Percentiles rank a stretch among this genome's conserved stretches.
phyloP scores from a whole-genome alignment of 179 eudicot species.

The Spinacia oleracea region DNA sequence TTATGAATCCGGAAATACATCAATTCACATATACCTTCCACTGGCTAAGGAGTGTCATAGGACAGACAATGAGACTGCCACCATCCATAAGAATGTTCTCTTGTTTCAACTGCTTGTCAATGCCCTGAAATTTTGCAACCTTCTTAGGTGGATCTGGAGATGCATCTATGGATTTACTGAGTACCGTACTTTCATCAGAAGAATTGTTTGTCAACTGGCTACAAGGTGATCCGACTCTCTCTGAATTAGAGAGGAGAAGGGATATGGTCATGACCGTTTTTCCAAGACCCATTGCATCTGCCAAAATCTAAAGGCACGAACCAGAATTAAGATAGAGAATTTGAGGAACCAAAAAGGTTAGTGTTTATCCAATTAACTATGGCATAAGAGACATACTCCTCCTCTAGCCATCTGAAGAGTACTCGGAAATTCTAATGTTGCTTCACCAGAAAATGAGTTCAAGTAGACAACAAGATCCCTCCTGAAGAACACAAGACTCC shows the following conservation, averaged over 20 bases:
- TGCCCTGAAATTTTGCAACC: conserved; percentile 53
- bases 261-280: conserved; percentile 97
- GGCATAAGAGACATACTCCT: conserved; percentile 60
- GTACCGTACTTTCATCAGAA: conserved; percentile 42
- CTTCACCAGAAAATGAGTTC: conserved; percentile 99
- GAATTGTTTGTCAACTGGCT: conserved; percentile 41
- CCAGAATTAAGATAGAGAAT: conserved; percentile 2
- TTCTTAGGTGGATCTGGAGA: conserved; percentile 55
- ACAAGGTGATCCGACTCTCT: conserved; percentile 55
- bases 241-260: conserved; percentile 80
- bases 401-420: conserved; percentile 95
- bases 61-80: conserved; percentile 88
- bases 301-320: conserved; percentile 63
- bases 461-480: conserved; percentile 73
- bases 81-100: conserved; percentile 50
- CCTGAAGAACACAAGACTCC: conserved; percentile 50
- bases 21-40: conserved; percentile 69
- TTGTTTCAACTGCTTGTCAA: conserved; percentile 54
- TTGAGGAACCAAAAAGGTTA: conserved; percentile 21
- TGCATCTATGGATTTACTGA: conserved; percentile 34
- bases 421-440: conserved; percentile 88
- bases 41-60: conserved; percentile 94
- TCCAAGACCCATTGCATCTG: conserved; percentile 99
- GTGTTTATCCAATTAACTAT: conserved; percentile 8
- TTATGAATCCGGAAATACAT: not conserved